Conservation (phyloP, 192 early-diverging fungal species). For the Coemansia sp. region DNA sequence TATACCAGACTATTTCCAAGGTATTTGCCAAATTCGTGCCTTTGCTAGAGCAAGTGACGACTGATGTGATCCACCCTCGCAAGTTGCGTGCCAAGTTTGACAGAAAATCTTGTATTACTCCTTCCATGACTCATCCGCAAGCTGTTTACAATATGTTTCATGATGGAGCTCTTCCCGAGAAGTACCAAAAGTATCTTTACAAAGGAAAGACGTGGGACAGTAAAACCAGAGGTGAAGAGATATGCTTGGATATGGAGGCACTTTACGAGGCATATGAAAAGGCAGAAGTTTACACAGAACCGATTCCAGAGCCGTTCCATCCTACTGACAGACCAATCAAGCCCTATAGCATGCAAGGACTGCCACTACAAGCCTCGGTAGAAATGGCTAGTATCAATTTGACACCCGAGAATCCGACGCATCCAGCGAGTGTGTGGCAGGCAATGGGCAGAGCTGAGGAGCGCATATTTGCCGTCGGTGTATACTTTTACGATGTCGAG, state of each 20-base stretch:
- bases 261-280: slow-evolving; percentile 5
- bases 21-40: slow-evolving; percentile 58
- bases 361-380: slow-evolving; percentile 65
- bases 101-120: neutral
- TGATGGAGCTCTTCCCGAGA: neutral
- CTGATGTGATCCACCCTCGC: slow-evolving; percentile 4
- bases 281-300: neutral
- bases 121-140: no score
- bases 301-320: slow-evolving; percentile 43
- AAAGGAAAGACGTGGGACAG: neutral
- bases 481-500: slow-evolving; percentile 73
- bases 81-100: neutral
- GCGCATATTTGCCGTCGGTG: slow-evolving; percentile 69
- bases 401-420: slow-evolving; percentile 64
- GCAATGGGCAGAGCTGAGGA: slow-evolving; percentile 74
- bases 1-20: slow-evolving; percentile 54
- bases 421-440: slow-evolving; percentile 66
- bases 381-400: slow-evolving; percentile 70
- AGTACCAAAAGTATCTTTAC: neutral
- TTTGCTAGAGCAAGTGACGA: slow-evolving; percentile 60
- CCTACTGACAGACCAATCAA: slow-evolving; percentile 22
- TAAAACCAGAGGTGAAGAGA: no score
- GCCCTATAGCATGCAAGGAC: slow-evolving; percentile 40
- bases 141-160: neutral
- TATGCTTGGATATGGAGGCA: neutral